phyloP scores from a whole-genome alignment of 2,329 filamentous ascomycete species.

The Aspergillus candidus region DNA sequence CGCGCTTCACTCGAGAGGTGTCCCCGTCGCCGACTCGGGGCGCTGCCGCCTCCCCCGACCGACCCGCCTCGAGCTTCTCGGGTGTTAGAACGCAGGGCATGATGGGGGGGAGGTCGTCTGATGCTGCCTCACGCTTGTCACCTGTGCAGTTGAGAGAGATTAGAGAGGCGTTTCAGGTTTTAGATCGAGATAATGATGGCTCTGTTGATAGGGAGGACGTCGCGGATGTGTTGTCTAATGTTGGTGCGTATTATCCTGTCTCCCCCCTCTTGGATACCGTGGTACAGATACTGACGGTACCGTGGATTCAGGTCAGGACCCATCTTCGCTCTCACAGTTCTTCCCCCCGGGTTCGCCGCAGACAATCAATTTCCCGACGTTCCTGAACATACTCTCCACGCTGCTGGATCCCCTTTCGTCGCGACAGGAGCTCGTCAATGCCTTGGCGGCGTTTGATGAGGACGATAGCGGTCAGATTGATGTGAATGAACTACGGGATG shows the following conservation, averaged over 20 bases:
- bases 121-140: conserved; percentile 52
- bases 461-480: conserved; percentile 93
- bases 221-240: conserved; percentile 76
- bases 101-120: conserved; percentile 19
- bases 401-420: conserved; percentile 70
- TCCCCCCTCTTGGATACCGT: neutral
- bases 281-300: conserved; percentile 1
- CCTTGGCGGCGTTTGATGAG: conserved; percentile 91
- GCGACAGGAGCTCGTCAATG: conserved; percentile 73
- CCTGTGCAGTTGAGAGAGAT: conserved; percentile 78
- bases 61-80: conserved; percentile 22
- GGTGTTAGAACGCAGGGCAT: conserved; percentile 19
- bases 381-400: conserved; percentile 73
- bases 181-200: conserved; percentile 85
- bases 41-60: conserved; percentile 22
- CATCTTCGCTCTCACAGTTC: conserved; percentile 69
- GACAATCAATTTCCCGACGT: conserved; percentile 76
- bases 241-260: conserved; percentile 50
- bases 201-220: conserved; percentile 76
- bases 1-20: conserved; percentile 32
- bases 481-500: conserved; percentile 71
- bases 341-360: conserved; percentile 68
- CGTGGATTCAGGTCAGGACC: conserved; percentile 59
- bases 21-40: conserved; percentile 37
- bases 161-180: conserved; percentile 86